Evolutionary conservation across 768 basidiomycete genomes (phyloP).

Genomic region (Termitomyces heimii): DNA sequence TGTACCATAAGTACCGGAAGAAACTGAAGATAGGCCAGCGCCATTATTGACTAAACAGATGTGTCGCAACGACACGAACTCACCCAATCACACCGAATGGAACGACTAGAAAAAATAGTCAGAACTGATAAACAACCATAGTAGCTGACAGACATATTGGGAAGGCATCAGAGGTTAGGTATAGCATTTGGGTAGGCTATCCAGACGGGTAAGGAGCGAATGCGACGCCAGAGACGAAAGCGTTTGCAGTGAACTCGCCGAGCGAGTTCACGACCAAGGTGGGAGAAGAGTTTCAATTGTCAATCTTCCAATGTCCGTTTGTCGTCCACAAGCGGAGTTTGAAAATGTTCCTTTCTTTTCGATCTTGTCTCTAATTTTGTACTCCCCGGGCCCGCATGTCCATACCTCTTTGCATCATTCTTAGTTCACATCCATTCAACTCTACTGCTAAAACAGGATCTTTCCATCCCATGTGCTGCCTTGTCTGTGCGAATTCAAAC

Average conservation of each 20-base stretch:
- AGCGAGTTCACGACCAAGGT: slow-evolving; percentile 10
- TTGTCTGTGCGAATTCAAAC: not conserved
- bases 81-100: slow-evolving; percentile 88
- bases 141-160: slow-evolving; percentile 68
- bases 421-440: not conserved
- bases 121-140: slow-evolving; percentile 1
- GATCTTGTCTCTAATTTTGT: not conserved
- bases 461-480: not conserved
- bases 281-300: slow-evolving; percentile 3
- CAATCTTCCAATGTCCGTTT: slow-evolving; percentile 6
- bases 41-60: not conserved
- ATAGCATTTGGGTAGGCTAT: slow-evolving; percentile 53
- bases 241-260: slow-evolving; percentile 9
- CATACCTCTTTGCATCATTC: not conserved
- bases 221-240: slow-evolving; percentile 32
- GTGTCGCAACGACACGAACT: slow-evolving; percentile 13
- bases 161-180: slow-evolving; percentile 87
- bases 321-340: slow-evolving; percentile 1
- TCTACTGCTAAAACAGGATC: not conserved
- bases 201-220: slow-evolving; percentile 30
- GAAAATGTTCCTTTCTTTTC: not conserved
- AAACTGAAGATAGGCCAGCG: slow-evolving; percentile 45
- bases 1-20: slow-evolving; percentile 91
- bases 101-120: slow-evolving; percentile 51
- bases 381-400: not conserved